These are phyloP conservation scores for Didymella segeticola DNA, from an alignment of 2,329 filamentous ascomycete species.

Conservation along the genomic window DNA sequence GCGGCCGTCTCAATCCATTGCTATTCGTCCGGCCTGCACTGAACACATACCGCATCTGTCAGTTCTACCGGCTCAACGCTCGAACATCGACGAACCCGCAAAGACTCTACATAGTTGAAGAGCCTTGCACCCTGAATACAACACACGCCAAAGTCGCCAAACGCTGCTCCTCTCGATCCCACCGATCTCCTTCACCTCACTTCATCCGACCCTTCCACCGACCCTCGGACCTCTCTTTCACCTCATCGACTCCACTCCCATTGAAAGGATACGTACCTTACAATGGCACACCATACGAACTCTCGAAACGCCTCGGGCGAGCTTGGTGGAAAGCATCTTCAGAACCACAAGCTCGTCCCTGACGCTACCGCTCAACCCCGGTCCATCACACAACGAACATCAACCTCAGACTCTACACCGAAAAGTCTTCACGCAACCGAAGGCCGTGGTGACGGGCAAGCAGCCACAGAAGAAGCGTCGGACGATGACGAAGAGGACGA, in stretches of 20 bases:
- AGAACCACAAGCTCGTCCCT: constrained; percentile 39
- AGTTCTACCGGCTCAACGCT: constrained; percentile 38
- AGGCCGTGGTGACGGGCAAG: constrained; percentile 36
- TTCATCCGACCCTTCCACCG: constrained; percentile 5
- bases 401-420: constrained; percentile 26
- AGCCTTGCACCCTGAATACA: constrained; percentile 43
- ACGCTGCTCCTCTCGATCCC: constrained; percentile 30
- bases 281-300: constrained; percentile 40
- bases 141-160: constrained; percentile 32
- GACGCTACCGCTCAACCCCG: constrained; percentile 28
- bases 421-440: constrained; percentile 31
- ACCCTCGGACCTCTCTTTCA: not conserved
- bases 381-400: constrained; percentile 32
- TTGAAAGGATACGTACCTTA: constrained; percentile 9
- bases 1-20: constrained; percentile 41
- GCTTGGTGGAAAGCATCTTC: constrained; percentile 39
- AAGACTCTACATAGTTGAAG: constrained; percentile 47
- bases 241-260: not conserved
- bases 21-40: constrained; percentile 42
- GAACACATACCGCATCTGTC: constrained; percentile 41
- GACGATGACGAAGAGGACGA: constrained; percentile 47
- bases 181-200: constrained; percentile 3
- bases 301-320: constrained; percentile 33
- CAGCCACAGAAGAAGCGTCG: constrained; percentile 35
- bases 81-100: constrained; percentile 43